Evolutionary conservation across 163 green algal species (phyloP), one percentile per base, ranked within the genome.

Genomic region (Coccomyxa subellipsoidea): DNA sequence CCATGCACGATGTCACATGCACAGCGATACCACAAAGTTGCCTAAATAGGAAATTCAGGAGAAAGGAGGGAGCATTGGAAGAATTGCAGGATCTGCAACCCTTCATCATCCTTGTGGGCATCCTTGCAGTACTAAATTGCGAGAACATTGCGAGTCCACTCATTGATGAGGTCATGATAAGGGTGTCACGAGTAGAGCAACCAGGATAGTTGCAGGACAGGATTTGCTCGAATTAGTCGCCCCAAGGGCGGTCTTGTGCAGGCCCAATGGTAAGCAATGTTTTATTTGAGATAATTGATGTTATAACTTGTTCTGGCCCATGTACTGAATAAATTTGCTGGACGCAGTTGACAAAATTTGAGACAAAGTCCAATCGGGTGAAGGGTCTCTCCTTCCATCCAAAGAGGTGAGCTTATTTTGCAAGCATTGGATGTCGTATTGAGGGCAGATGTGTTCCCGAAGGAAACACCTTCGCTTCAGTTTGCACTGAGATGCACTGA

Each of bases 331-430:
- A 27, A 18, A 27, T 18, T 8, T 18, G 47, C 66, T 73, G 66
- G 8, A 6, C 40, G 70, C 70, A 77, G 95, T 86, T 98, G 59
- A 98, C 95, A 2, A 98, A 98, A 86, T 98, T 99, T 87, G 95
- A 98, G 86, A 99, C 96, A 9, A 99, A 99, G 87, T 94, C 86
- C 81, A 98, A 98, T 83, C 89, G 96, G 37, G 96, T 99, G 76
- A 99, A 99, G 87, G 97, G 97, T 8, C 85, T 99, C 71, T 94
- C 90, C 79, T 99, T 99, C 85, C 97, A 99, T 85, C 96, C 96
- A 10, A 98, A 97, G 87, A 90, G 97, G 92, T 94, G 73, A 38
- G 76, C 3, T 36, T 29, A 18, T 66, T 1, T 34, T 38, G 23
- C 18, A 32, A 36, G 35, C 37, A 79, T 53, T 79, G 12, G 8